Evolutionary conservation across 768 basidiomycete species (phyloP).

Genomic region (Porpolomopsis calyptriformis): DNA sequence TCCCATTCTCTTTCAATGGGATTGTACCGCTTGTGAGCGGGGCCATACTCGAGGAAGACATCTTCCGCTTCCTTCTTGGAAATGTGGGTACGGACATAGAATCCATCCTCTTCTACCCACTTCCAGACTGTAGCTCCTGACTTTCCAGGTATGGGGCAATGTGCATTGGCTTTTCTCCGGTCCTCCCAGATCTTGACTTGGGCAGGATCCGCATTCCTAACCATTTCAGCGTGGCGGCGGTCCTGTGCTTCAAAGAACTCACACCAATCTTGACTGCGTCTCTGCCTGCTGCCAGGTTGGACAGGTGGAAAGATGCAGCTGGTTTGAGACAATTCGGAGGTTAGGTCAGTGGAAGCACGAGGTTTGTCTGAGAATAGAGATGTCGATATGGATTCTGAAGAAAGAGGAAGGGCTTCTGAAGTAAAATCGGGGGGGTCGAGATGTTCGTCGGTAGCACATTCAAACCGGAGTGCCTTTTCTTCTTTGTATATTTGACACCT

Average conservation of each 20-base stretch:
- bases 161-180: neutral
- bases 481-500: no score
- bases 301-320: neutral
- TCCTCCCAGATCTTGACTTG: neutral
- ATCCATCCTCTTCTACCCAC: neutral
- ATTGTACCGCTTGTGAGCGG: neutral
- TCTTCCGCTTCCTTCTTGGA: neutral
- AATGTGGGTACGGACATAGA: neutral
- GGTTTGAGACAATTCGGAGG: no score
- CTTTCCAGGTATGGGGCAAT: neutral
- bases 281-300: neutral
- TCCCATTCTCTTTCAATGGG: neutral
- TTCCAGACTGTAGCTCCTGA: neutral
- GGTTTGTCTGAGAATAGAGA: no score
- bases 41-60: neutral
- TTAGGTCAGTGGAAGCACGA: no score
- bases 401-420: no score
- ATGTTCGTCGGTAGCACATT: no score
- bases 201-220: neutral
- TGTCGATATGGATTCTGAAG: no score
- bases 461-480: no score
- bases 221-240: neutral
- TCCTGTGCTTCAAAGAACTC: neutral
- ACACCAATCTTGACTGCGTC: neutral
- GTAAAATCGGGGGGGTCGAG: no score